Evolutionary conservation across 1,284 basidiomycete species (phyloP).

Genomic region (Exobasidium cylindrosporum): DNA sequence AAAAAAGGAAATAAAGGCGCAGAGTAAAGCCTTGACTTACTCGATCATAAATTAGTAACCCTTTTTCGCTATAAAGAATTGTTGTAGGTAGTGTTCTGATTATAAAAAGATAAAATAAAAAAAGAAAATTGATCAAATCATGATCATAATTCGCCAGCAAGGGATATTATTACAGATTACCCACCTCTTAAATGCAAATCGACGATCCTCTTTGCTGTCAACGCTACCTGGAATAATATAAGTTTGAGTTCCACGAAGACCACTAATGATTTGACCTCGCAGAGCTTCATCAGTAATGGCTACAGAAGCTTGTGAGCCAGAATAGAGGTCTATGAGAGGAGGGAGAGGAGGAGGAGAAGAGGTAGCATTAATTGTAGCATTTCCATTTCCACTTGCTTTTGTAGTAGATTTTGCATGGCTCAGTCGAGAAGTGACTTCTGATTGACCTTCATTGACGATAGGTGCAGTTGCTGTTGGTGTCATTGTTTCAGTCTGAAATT

Average conservation of each 20-base stretch:
- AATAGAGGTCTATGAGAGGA: constrained; percentile 35
- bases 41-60: constrained; percentile 73
- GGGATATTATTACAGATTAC: neutral
- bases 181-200: constrained; percentile 20
- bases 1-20: neutral
- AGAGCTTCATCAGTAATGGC: constrained; percentile 31
- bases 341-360: neutral
- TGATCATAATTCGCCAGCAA: neutral
- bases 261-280: constrained; percentile 30
- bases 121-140: neutral
- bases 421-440: too few species aligned
- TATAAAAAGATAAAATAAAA: neutral
- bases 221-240: constrained; percentile 36
- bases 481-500: too few species aligned
- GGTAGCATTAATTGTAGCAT: too few species aligned
- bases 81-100: constrained; percentile 69
- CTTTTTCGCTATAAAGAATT: constrained; percentile 80
- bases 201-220: constrained; percentile 25
- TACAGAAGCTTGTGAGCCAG: constrained; percentile 28
- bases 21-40: constrained; percentile 15
- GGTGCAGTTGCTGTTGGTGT: constrained; percentile 8
- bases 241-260: constrained; percentile 25
- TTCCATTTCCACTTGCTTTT: neutral
- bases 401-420: too few species aligned
- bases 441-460: neutral